Evolutionary conservation across 2,329 filamentous ascomycete genomes (phyloP), one percentile per base, ranked within the genome.

Genomic region (Talaromyces islandicus): DNA sequence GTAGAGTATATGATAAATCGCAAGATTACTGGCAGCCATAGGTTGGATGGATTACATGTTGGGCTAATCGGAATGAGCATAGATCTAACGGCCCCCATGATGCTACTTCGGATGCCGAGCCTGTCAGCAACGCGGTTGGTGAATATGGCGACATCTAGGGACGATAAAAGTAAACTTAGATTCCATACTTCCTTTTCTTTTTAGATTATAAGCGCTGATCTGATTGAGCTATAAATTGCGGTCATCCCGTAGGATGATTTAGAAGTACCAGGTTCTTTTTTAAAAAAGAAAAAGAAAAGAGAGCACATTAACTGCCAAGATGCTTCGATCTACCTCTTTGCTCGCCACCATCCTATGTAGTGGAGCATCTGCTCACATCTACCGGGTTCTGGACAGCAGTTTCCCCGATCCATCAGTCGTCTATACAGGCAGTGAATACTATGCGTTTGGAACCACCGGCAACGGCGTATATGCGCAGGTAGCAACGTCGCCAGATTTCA

Each of bases 391-490:
- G 43, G 63, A 71, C 52, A 67, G 67, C 25, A 77, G 85, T 71
- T 86, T 86, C 66, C 77, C 83, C 11, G 83, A 86, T 64, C 83
- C 84, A 10, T 71, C 75, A 19, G 74, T 85, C 38, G 67, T 85
- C 52, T 69, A 80, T 62, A 80, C 70, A 19, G 71, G 77, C 60
- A 78, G 76, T 25, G 75, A 71, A 4, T 86, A 80, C 77, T 83
- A 85, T 65, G 80, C 83, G 6, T 86, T 85, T 66, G 82, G 76
- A 2, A 85, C 82, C 1, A 76, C 74, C 48, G 74, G 73, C 56
- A 77, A 78, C 51, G 77, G 75, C 51, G 73, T 75, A 24, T 74
- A 83, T 63, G 76, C 86, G 10, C 84, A 84, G 61, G 74, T 81
- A 2, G 84, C 84, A 12, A 73, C 66, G 3, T 80, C 81, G 2